Conservation (phyloP, 768 basidiomycete species). For the Boletus vermiculosoides region DNA sequence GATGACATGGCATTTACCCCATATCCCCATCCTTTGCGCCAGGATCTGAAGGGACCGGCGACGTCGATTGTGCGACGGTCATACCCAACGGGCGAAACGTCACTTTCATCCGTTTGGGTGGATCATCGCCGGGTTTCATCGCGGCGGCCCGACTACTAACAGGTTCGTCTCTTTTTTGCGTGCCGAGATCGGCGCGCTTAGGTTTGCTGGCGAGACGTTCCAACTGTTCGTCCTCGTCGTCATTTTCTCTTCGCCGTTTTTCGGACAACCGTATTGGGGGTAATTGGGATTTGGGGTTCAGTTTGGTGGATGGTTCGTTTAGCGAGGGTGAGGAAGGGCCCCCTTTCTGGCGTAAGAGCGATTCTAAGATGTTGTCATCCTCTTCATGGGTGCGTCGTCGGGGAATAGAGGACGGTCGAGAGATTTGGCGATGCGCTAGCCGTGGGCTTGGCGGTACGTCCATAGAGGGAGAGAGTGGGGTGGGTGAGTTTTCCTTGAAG, state of each 20-base stretch:
- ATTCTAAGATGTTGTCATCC: conserved; percentile 55
- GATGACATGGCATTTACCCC: conserved; percentile 42
- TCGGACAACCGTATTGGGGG: conserved; percentile 56
- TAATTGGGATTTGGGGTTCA: conserved; percentile 34
- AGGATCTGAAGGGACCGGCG: conserved; percentile 55
- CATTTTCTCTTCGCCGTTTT: conserved; percentile 70
- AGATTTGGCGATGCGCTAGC: conserved; percentile 38
- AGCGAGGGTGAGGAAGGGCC: conserved; percentile 40
- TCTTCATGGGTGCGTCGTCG: conserved; percentile 47
- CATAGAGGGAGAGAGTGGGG: conserved; percentile 34
- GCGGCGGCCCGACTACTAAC: conserved; percentile 19
- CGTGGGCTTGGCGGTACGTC: conserved; percentile 40
- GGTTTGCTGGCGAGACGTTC: conserved; percentile 58
- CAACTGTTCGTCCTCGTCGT: conserved; percentile 67
- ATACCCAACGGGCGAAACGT: conserved; percentile 49
- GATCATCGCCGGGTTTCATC: conserved; percentile 39
- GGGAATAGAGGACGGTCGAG: conserved; percentile 42
- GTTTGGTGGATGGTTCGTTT: conserved; percentile 26
- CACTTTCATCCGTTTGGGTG: conserved; percentile 72
- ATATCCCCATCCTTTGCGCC: conserved; percentile 74
- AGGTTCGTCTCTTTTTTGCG: conserved; percentile 40
- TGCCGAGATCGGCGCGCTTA: conserved; percentile 53
- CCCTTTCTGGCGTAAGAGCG: conserved; percentile 42
- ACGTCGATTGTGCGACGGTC: conserved; percentile 34
- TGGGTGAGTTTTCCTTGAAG: conserved; percentile 16